These are phyloP conservation scores for Endocladia muricata DNA, from an alignment of 31 red algal genomes.

Conservation along the genomic window DNA sequence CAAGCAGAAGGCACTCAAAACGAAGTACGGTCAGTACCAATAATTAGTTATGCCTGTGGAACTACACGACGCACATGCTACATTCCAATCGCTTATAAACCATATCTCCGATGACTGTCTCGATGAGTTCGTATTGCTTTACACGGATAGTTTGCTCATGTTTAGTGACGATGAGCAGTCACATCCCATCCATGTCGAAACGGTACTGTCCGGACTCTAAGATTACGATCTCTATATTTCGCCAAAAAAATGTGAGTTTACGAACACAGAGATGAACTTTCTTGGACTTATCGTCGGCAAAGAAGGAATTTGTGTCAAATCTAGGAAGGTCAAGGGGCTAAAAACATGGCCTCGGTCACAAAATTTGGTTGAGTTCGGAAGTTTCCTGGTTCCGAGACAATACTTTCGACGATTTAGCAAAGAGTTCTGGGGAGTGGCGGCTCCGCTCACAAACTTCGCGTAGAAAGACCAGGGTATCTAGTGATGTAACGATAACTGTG, in stretches of 20 bases:
- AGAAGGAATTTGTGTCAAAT: not conserved
- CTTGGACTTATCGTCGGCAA: not conserved
- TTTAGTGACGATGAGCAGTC: constrained; percentile 8
- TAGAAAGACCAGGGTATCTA: not conserved
- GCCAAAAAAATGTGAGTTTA: constrained; percentile 9
- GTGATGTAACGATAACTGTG: not conserved
- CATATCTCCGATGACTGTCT: not conserved
- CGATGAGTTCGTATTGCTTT: not conserved
- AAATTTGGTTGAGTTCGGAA: not conserved
- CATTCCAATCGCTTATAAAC: not conserved
- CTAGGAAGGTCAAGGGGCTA: not conserved
- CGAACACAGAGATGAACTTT: not conserved
- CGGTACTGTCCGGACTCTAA: not conserved
- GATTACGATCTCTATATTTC: not conserved
- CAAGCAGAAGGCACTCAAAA: not conserved
- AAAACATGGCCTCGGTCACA: not conserved
- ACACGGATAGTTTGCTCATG: not conserved
- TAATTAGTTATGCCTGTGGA: constrained; percentile 1
- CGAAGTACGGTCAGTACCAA: constrained; percentile 1
- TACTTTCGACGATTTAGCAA: not conserved
- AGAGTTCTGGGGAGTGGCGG: not conserved
- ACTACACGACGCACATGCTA: not conserved
- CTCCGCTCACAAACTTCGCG: not conserved
- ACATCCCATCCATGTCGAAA: constrained; percentile 2
- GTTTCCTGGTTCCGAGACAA: not conserved